A percentile compares a stretch with the other conserved stretches of the same genome.
These are phyloP conservation scores for Annona cherimola DNA, from an alignment of 164 flowering plant species.

Conservation along the genomic window DNA sequence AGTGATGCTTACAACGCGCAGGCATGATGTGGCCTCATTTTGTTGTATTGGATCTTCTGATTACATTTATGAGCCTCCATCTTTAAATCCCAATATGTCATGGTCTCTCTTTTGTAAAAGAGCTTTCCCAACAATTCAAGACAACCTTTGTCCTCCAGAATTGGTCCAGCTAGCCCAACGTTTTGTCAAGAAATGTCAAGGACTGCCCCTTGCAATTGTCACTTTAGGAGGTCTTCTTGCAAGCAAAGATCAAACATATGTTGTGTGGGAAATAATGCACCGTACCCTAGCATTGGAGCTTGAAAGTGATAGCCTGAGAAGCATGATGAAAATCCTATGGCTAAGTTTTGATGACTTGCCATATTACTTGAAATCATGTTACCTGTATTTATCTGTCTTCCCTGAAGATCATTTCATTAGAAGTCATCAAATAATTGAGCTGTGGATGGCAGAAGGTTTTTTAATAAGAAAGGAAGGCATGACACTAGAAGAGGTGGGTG, in stretches of 20 bases:
- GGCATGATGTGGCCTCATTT: background rate
- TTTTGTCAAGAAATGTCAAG: conserved; percentile 41
- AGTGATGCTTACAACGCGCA: conserved; percentile 33
- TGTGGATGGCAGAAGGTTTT: conserved; percentile 55
- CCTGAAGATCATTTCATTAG: conserved; percentile 40
- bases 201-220: conserved; percentile 47
- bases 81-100: conserved; percentile 14
- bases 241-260: conserved; percentile 17
- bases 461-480: conserved; percentile 27
- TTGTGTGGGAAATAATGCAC: conserved; percentile 34
- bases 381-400: conserved; percentile 36
- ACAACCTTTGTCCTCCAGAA: conserved; percentile 22
- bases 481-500: conserved; percentile 30
- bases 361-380: conserved; percentile 34
- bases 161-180: conserved; percentile 29
- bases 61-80: background rate
- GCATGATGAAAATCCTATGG: conserved; percentile 36
- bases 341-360: conserved; percentile 48
- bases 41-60: background rate
- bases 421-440: conserved; percentile 26
- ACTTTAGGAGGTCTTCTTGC: conserved; percentile 45
- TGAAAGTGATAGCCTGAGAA: conserved; percentile 18
- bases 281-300: conserved; percentile 34
- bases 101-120: conserved; percentile 36
- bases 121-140: conserved; percentile 45